These are phyloP conservation scores for Niebla homalea DNA, from an alignment of 495 filamentous ascomycete genomes.

Conservation along the genomic window DNA sequence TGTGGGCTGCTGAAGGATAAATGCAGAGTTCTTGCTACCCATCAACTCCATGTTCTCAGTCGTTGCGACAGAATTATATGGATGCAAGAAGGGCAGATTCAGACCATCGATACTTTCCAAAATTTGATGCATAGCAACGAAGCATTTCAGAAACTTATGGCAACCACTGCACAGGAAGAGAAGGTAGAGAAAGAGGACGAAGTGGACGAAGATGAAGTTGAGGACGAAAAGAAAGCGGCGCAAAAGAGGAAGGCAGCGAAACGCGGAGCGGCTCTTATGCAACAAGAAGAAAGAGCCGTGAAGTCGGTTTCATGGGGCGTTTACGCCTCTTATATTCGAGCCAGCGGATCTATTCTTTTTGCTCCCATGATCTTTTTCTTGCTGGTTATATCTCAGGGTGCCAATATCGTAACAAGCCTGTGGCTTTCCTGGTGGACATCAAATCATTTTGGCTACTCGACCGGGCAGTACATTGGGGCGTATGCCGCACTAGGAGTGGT, in stretches of 20 bases:
- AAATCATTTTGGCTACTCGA: constrained; percentile 51
- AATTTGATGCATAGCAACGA: constrained; percentile 67
- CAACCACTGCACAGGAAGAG: constrained; percentile 64
- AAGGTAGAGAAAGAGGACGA: constrained; percentile 35
- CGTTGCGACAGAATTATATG: constrained; percentile 84
- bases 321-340: constrained; percentile 65
- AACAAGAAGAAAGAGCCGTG: constrained; percentile 73
- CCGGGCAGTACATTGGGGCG: constrained; percentile 68
- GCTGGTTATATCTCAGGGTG: constrained; percentile 57
- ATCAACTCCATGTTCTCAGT: constrained; percentile 83
- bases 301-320: constrained; percentile 74
- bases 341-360: constrained; percentile 65
- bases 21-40: constrained; percentile 81
- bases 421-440: constrained; percentile 93
- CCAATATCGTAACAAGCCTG: constrained; percentile 74
- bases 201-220: constrained; percentile 29
- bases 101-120: constrained; percentile 75
- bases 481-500: constrained; percentile 64
- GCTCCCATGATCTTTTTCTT: constrained; percentile 49
- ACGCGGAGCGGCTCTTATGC: constrained; percentile 61
- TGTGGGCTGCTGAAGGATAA: constrained; percentile 80
- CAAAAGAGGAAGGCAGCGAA: constrained; percentile 48
- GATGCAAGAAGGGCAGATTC: constrained; percentile 75
- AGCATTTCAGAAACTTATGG: constrained; percentile 69
- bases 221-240: constrained; percentile 33